Conservation (phyloP, 1,284 basidiomycete species). For the Moesziomyces parantarcticus region DNA sequence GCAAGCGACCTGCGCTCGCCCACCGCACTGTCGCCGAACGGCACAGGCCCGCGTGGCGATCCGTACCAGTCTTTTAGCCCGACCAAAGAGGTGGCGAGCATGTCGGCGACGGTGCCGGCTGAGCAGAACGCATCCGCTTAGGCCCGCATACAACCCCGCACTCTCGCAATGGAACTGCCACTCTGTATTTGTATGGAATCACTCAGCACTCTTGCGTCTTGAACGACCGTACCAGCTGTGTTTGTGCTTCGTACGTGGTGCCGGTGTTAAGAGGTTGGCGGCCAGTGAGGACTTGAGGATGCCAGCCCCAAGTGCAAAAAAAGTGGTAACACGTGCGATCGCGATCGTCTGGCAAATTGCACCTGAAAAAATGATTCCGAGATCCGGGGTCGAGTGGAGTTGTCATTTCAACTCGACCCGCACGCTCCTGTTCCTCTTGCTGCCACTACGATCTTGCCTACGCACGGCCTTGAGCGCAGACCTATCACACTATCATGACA, state of each 20-base stretch:
- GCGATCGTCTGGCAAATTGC: not conserved
- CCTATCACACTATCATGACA: not conserved
- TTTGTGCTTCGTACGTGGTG: too few species aligned
- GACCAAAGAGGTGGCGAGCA: conserved; percentile 7
- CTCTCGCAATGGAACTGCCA: too few species aligned
- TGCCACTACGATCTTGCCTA: not conserved
- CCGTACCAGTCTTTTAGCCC: conserved; percentile 26
- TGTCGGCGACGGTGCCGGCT: not conserved
- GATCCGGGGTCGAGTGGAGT: not conserved
- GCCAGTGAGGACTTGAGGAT: not conserved
- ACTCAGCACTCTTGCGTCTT: too few species aligned
- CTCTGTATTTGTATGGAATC: too few species aligned
- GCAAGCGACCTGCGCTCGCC: conserved; percentile 5
- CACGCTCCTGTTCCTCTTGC: too few species aligned
- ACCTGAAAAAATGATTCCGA: not conserved
- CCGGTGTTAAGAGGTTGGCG: too few species aligned
- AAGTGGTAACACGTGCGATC: not conserved
- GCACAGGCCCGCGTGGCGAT: conserved; percentile 9
- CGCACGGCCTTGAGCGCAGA: not conserved
- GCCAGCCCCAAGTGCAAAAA: too few species aligned
- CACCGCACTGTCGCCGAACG: not conserved
- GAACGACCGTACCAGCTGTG: too few species aligned
- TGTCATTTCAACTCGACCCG: not conserved
- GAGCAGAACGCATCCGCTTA: not conserved
- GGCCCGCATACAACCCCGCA: too few species aligned